A percentile compares a stretch with the other conserved stretches of the same genome.
phyloP scores from a whole-genome alignment of 1,139 yeast species.

The Yamadazyma diddensiae region DNA sequence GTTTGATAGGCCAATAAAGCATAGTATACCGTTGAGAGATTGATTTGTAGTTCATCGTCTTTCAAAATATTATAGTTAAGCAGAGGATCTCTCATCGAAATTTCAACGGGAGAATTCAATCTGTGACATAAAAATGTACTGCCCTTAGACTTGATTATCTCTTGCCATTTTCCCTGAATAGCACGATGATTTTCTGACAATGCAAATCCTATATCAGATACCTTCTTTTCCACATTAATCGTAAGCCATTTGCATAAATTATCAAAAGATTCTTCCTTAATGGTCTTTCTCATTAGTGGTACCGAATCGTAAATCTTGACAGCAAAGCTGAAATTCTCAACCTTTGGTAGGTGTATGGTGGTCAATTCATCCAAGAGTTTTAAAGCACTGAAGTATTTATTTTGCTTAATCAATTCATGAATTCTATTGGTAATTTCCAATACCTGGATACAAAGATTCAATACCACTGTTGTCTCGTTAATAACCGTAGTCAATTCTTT shows the following conservation, averaged over 20 bases:
- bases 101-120: conserved; percentile 83
- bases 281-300: conserved; percentile 72
- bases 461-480: conserved; percentile 58
- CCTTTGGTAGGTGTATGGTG: conserved; percentile 65
- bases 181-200: conserved; percentile 54
- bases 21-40: conserved; percentile 72
- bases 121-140: conserved; percentile 54
- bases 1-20: conserved; percentile 80
- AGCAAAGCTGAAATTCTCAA: conserved; percentile 74
- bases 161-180: conserved; percentile 59
- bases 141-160: conserved; percentile 27
- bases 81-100: conserved; percentile 60
- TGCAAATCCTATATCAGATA: conserved; percentile 57
- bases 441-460: conserved; percentile 73
- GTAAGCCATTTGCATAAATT: conserved; percentile 71
- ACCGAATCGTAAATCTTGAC: conserved; percentile 68
- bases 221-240: conserved; percentile 59
- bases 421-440: conserved; percentile 84
- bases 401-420: conserved; percentile 71
- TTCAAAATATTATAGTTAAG: conserved; percentile 44
- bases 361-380: conserved; percentile 74
- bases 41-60: conserved; percentile 46
- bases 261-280: conserved; percentile 75
- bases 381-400: conserved; percentile 82
- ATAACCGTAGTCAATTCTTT: conserved; percentile 61